Evolutionary conservation across 2,329 filamentous ascomycete genomes (phyloP).

Genomic region (Camillea tinctor): DNA sequence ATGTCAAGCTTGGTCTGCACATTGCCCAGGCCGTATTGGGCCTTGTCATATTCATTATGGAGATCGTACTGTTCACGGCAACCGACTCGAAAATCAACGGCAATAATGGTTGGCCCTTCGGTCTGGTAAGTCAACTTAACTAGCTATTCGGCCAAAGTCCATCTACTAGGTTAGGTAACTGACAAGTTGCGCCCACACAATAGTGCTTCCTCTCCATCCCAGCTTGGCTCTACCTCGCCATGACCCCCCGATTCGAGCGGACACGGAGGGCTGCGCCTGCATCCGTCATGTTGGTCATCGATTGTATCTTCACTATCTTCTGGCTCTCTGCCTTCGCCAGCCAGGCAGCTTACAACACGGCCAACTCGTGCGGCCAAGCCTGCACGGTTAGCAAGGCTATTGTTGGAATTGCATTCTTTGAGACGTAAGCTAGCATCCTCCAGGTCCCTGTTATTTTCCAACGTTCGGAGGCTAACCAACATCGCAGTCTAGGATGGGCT

Average conservation of each 20-base stretch:
- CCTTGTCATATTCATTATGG: conserved; percentile 57
- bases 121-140: conserved; percentile 51
- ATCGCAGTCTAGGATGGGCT: conserved; percentile 53
- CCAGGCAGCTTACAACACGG: conserved; percentile 62
- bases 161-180: conserved; percentile 2
- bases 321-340: conserved; percentile 68
- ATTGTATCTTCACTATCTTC: conserved; percentile 56
- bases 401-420: conserved; percentile 61
- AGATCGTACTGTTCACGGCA: conserved; percentile 57
- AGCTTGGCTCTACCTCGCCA: conserved; percentile 63
- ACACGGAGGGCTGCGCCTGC: conserved; percentile 62
- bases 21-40: conserved; percentile 52
- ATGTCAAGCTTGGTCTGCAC: conserved; percentile 58
- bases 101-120: conserved; percentile 63
- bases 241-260: conserved; percentile 62
- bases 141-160: neutral
- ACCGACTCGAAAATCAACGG: conserved; percentile 51
- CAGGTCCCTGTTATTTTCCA: neutral
- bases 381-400: conserved; percentile 63
- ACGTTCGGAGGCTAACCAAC: conserved; percentile 1
- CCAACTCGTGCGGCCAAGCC: conserved; percentile 51
- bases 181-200: conserved; percentile 3
- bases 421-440: conserved; percentile 48
- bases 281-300: conserved; percentile 58
- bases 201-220: conserved; percentile 66